A percentile compares a stretch with the other conserved stretches of the same genome.
Conservation (phyloP, 2,329 filamentous ascomycete genomes). For the Ilyonectria robusta region DNA sequence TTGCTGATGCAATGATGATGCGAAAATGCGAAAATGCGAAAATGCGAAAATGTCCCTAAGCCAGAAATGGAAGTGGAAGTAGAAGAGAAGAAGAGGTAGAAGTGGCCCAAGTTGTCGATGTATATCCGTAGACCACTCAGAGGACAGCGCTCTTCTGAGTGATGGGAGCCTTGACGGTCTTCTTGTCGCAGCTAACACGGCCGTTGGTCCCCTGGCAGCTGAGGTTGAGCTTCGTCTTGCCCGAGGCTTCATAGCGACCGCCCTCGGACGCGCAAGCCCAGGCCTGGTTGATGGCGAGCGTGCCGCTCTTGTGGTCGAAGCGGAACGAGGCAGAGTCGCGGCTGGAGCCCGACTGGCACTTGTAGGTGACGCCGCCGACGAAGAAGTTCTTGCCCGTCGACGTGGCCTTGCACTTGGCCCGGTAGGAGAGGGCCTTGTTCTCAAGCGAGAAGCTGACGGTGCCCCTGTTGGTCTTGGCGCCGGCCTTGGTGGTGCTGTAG, state of each 20-base stretch:
- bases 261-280: neutral
- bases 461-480: neutral
- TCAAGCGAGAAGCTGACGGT: neutral
- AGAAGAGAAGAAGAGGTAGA: neutral
- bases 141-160: neutral
- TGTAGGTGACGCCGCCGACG: neutral
- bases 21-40: too few relatives aligned
- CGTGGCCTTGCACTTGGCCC: neutral
- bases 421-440: neutral
- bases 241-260: neutral
- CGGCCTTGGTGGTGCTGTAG: neutral
- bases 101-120: neutral
- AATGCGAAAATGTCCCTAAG: too few relatives aligned
- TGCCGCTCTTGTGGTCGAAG: neutral
- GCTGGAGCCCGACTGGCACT: neutral
- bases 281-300: neutral
- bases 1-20: neutral
- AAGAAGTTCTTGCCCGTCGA: neutral
- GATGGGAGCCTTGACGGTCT: neutral
- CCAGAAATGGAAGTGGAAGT: neutral
- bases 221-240: neutral
- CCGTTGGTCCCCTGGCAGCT: neutral
- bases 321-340: neutral
- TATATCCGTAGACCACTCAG: neutral
- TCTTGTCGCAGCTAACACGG: neutral